Evolutionary conservation across 768 basidiomycete species (phyloP), one percentile per base, ranked within the genome.

Genomic region (Calvatia gigantea): DNA sequence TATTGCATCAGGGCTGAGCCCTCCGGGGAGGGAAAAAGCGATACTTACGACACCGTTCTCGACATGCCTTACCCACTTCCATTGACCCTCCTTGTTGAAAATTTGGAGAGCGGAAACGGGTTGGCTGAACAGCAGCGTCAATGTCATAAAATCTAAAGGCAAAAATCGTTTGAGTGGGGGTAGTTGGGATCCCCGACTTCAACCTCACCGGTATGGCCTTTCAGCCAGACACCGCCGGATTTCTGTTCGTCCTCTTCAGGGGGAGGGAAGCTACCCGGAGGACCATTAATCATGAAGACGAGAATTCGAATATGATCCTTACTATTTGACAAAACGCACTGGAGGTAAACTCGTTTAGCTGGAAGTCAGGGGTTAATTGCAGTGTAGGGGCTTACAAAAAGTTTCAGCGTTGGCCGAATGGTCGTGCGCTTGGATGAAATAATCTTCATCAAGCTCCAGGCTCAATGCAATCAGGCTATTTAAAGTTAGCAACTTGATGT

Each of bases 261-360:
- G 21, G 76, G 73, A 5, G 75, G 76, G 58, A 72, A 75, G 60
- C 77, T 79, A 21, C 27, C 8, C 4, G 12, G 45, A 15, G 8
- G n/a, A n/a, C n/a, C 12, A 14, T 6, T 27, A 15, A 8, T n/a
- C 32, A 9, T 19, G 2, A 4, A 7, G 21, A 21, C 5, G 7
- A 19, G 46, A 19, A 29, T 19, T 19, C n/a, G 17, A 6, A 12
- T 8, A 28, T 23, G 17, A 4, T 29, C 14, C 77, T 58, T 33
- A 75, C 78, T 80, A 81, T 64, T 79, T 80, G 70, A 78, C 76
- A 60, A 77, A 75, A 12, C 77, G 66, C 1, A 74, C 77, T 79
- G 47, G 19, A 42, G 7, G 17, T 42, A 12, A 21, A 12, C 19
- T 42, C 8, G 11, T 11, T 23, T 21, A 42, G 41, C 2, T n/a